Evolutionary conservation across 176 grass and related monocot species (phyloP), one percentile per base, ranked within the genome.

Genomic region (Zoysia japonica): DNA sequence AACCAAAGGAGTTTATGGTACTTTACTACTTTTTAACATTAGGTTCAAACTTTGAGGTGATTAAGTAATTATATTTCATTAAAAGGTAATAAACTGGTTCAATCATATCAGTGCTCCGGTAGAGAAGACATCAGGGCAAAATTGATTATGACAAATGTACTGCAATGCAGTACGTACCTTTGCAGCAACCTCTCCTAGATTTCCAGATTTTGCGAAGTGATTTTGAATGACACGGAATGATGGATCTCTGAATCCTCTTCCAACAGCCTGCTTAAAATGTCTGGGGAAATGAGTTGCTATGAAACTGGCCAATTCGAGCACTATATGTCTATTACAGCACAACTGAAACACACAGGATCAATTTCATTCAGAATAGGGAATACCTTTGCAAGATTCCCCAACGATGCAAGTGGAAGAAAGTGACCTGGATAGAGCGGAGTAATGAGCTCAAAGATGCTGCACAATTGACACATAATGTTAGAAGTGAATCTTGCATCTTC

Each of bases 381-480:
- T 87, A 97, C 94, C 91, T 97, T 97, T 71, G 89, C 87, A 70
- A 97, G 87, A 88, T 97, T 97, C 7, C 94, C 94, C 16, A 94
- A 66, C n/a, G 91, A 91, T 80, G 94, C 94, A 77, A 97, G 89
- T 77, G 87, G 91, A 17, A 97, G 94, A 67, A 97, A 97, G 83
- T 97, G 94, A 40, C 83, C 87, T 60, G 94, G 94, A 94, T 92
- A 90, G 43, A 94, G 83, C 3, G 85, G 91, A 79, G 94, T 97
- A 13, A 42, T 80, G 65, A 97, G 73, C 71, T 97, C 94, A 75
- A 97, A 97, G 51, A 97, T 92, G 83, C 94, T 97, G 87, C 77
- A 85, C 67, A 35, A 65, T 67, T 71, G 74, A 80, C 59, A 67
- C 9, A 68, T 71, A 39, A 85, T 80, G 64, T 75, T 48, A 74